These are phyloP conservation scores for Gleditsia sinensis DNA, from an alignment of 306 rosid genomes.

Conservation along the genomic window DNA sequence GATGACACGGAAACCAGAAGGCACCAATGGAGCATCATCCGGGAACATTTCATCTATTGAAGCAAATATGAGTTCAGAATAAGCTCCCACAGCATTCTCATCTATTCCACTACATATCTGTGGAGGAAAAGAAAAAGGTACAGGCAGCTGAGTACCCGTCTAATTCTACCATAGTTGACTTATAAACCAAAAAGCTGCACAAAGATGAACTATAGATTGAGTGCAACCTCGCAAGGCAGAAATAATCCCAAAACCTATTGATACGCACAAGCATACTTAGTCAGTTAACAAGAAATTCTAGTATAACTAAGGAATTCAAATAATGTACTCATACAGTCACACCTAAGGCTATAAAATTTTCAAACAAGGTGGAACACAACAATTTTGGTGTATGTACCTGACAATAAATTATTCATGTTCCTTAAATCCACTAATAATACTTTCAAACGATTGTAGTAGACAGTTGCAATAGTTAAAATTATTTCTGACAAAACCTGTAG, in stretches of 20 bases:
- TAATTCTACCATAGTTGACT: not conserved
- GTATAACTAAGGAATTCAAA: not conserved
- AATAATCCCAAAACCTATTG: not conserved
- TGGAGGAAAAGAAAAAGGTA: not conserved
- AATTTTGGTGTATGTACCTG: not conserved
- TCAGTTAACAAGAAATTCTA: not conserved
- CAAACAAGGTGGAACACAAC: not conserved
- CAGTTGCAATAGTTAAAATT: not conserved
- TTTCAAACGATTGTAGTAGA: too few species aligned
- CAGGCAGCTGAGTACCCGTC: not conserved
- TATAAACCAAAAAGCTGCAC: not conserved
- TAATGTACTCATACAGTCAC: not conserved
- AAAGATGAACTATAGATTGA: not conserved
- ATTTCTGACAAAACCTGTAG: not conserved
- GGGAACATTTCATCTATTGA: slow-evolving; percentile 93
- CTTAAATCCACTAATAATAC: too few species aligned
- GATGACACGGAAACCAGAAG: slow-evolving; percentile 79
- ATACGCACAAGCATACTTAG: not conserved
- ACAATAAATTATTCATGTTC: too few species aligned
- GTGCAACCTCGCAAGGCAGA: not conserved
- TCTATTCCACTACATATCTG: slow-evolving; percentile 85
- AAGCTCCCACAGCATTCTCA: slow-evolving; percentile 81
- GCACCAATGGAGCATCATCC: slow-evolving; percentile 80
- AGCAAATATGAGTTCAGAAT: slow-evolving; percentile 88
- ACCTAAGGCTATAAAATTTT: not conserved